Evolutionary conservation across 1,284 basidiomycete genomes (phyloP).

Genomic region (Papiliotrema laurentii): DNA sequence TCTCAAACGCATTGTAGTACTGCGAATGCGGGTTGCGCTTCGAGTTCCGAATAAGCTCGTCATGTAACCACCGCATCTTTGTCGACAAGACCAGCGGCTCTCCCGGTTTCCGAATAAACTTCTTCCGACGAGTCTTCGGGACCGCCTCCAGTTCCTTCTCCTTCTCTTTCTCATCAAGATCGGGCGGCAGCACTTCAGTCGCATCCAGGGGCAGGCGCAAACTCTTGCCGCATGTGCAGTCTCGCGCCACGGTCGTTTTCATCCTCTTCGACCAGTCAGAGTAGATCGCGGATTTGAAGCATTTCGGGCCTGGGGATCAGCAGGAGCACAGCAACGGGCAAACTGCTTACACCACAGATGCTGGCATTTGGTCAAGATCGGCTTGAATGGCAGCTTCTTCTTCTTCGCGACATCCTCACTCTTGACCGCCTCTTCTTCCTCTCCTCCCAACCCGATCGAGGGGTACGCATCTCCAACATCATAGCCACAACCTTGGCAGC

Average conservation of each 20-base stretch:
- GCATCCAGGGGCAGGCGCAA: constrained; percentile 62
- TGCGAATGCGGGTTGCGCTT: constrained; percentile 70
- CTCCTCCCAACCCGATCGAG: constrained; percentile 45
- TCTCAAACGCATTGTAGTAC: constrained; percentile 66
- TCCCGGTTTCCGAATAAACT: constrained; percentile 65
- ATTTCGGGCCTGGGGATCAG: constrained; percentile 52
- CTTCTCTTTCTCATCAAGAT: constrained; percentile 51
- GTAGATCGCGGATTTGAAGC: constrained; percentile 70
- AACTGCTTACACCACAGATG: constrained; percentile 72
- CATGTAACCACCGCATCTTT: constrained; percentile 73
- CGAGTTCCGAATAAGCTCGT: constrained; percentile 71
- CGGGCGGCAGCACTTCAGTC: constrained; percentile 64
- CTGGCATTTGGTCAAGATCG: constrained; percentile 81
- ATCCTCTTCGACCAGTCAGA: constrained; percentile 71
- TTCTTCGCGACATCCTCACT: constrained; percentile 43
- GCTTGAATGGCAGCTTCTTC: constrained; percentile 29
- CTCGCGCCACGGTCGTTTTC: constrained; percentile 54
- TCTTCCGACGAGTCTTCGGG: constrained; percentile 48
- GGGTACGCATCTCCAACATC: constrained; percentile 62
- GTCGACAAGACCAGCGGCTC: constrained; percentile 73
- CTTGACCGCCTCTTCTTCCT: constrained; percentile 8
- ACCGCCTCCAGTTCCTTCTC: constrained; percentile 16
- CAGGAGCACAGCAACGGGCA: not conserved
- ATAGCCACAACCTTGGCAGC: constrained; percentile 77
- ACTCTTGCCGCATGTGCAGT: constrained; percentile 69